Conservation (phyloP, 148 eudicot species). For the Dianthus caryophyllus region DNA sequence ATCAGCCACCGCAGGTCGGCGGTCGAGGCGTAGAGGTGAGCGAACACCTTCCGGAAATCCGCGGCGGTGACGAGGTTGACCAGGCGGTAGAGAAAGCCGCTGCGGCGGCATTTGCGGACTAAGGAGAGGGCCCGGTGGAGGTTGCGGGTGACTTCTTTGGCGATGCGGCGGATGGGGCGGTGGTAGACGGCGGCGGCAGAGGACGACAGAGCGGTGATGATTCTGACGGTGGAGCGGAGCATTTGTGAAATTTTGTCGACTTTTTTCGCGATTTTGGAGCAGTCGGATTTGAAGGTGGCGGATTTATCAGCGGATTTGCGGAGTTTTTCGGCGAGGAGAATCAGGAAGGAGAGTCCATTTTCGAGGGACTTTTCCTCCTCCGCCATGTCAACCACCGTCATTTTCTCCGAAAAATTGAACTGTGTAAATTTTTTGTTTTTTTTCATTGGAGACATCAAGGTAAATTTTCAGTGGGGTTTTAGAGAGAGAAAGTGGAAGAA, state of each 20-base stretch:
- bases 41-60: conserved; percentile 49
- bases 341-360: conserved; percentile 41
- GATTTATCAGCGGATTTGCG: conserved; percentile 29
- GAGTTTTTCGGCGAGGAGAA: conserved; percentile 43
- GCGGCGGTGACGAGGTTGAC: conserved; percentile 47
- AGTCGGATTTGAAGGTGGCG: conserved; percentile 40
- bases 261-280: conserved; percentile 33
- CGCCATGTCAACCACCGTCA: conserved; percentile 6
- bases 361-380: conserved; percentile 31
- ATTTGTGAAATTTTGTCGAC: conserved; percentile 36
- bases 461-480: neutral
- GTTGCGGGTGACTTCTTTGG: conserved; percentile 32
- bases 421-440: too few relatives aligned
- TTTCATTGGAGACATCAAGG: neutral
- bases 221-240: conserved; percentile 52
- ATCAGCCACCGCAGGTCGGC: conserved; percentile 76
- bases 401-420: neutral
- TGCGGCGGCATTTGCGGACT: conserved; percentile 50
- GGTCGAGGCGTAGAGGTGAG: conserved; percentile 46
- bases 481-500: neutral
- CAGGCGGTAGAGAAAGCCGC: conserved; percentile 44
- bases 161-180: conserved; percentile 54
- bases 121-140: conserved; percentile 40
- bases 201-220: conserved; percentile 23
- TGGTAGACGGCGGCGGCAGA: conserved; percentile 33